Conservation (phyloP, 2,329 filamentous ascomycete genomes). For the Phialophora macrospora region DNA sequence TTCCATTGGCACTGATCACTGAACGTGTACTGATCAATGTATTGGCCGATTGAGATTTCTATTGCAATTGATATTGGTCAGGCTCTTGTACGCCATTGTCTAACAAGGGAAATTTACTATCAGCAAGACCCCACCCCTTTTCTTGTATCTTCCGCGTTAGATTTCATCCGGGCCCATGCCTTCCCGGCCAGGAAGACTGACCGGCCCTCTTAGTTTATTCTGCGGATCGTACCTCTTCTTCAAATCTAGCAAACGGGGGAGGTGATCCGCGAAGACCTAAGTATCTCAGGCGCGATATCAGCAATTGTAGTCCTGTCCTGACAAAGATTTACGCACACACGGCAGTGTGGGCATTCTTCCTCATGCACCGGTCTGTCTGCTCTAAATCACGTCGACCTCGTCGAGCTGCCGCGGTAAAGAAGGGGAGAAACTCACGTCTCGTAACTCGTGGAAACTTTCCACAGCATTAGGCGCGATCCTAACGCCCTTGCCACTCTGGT, state of each 20-base stretch:
- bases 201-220: slow-evolving; percentile 16
- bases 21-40: too few relatives aligned
- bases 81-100: too few relatives aligned
- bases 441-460: slow-evolving; percentile 30
- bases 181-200: slow-evolving; percentile 1
- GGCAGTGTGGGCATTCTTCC: not conserved
- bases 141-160: too few relatives aligned
- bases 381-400: not conserved
- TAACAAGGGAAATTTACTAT: too few relatives aligned
- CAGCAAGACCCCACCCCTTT: too few relatives aligned
- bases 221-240: slow-evolving; percentile 15
- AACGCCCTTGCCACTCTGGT: slow-evolving; percentile 1
- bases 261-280: slow-evolving; percentile 16
- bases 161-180: too few relatives aligned
- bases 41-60: too few relatives aligned
- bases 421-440: slow-evolving; percentile 14
- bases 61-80: too few relatives aligned
- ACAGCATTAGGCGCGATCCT: slow-evolving; percentile 22
- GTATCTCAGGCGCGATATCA: too few relatives aligned
- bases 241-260: slow-evolving; percentile 8
- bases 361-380: not conserved
- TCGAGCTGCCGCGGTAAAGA: not conserved
- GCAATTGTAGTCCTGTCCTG: too few relatives aligned
- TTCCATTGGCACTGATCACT: too few relatives aligned
- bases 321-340: too few relatives aligned